Evolutionary conservation across 305 asterid species (phyloP).

Genomic region (Fraxinus greggii): DNA sequence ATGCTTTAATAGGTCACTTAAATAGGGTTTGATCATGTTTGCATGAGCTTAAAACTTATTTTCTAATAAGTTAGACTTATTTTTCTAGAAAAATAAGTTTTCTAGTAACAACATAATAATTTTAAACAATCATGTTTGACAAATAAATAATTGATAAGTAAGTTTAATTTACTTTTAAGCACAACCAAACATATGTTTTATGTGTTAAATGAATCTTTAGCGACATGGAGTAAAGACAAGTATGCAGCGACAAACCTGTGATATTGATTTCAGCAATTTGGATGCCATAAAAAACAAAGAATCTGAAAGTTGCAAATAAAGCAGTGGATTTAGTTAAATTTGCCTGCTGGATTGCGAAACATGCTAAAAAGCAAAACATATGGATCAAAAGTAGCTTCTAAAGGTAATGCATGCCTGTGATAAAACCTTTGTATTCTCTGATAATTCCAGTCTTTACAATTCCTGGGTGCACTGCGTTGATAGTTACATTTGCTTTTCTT

Average conservation of each 20-base stretch:
- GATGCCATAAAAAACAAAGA: constrained; percentile 88
- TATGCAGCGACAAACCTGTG: constrained; percentile 68
- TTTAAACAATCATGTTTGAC: not conserved
- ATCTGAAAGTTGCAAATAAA: constrained; percentile 43
- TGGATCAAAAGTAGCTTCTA: constrained; percentile 27
- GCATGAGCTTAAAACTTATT: not conserved
- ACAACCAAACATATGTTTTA: not conserved
- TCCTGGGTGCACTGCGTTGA: constrained; percentile 94
- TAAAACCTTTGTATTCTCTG: constrained; percentile 89
- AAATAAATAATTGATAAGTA: not conserved
- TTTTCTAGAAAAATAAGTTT: not conserved
- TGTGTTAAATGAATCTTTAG: not conserved
- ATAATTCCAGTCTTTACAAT: constrained; percentile 86
- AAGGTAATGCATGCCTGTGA: constrained; percentile 70
- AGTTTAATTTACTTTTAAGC: not conserved
- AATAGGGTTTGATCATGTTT: not conserved
- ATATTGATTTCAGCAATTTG: constrained; percentile 79
- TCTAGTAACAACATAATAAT: not conserved
- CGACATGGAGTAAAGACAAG: constrained; percentile 14
- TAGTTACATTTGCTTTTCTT: constrained; percentile 75
- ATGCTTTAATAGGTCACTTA: not conserved
- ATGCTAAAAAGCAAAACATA: constrained; percentile 17
- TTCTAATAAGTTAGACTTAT: not conserved
- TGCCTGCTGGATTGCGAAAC: constrained; percentile 19
- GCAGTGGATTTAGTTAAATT: constrained; percentile 16